Evolutionary conservation across 1,139 yeast genomes (phyloP), one percentile per base, ranked within the genome.

Genomic region (Groenewaldozyma auringiensis): DNA sequence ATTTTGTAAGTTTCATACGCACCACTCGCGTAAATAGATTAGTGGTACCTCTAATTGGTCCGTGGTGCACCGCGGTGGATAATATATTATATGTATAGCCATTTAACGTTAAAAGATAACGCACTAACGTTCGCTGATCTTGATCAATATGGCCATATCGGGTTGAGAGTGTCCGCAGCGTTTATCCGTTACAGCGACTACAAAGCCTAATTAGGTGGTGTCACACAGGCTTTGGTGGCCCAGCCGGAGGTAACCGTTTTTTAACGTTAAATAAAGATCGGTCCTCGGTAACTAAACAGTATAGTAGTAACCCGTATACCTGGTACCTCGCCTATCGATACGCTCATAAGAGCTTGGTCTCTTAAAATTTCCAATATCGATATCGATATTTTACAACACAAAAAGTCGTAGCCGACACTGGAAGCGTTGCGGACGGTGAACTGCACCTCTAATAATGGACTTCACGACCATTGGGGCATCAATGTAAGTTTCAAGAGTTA

Each of bases 391-490:
- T n/a, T n/a, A n/a, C n/a, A n/a, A n/a, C n/a, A n/a, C n/a, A n/a
- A n/a, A n/a, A n/a, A n/a, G n/a, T n/a, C 29, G 29, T 25, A 25
- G 29, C 9, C 11, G 9, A 8, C 11, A 6, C 29, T 6, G 29
- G 6, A 8, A 8, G 6, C 29, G 11, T 8, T 8, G 11, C 29
- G 29, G 11, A 32, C 18, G 6, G 14, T 32, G 36, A 6, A 16
- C 13, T 32, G 4, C 20, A 36, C 21, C 14, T n/a, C 22, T 22
- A 9, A 40, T 16, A 25, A 57, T 57, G 61, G 57, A 57, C 41
- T 35, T 53, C n/a, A 50, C 53, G 34, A 57, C 60, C 16, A 50
- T 57, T 21, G 54, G 55, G 29, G 61, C 61, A 42, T 54, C 59
- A n/a, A 59, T 56, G 58, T 53, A 48, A 41, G 56, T 52, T 17